Evolutionary conservation across 2,329 filamentous ascomycete genomes (phyloP).

Genomic region (Samsoniella hepiali): DNA sequence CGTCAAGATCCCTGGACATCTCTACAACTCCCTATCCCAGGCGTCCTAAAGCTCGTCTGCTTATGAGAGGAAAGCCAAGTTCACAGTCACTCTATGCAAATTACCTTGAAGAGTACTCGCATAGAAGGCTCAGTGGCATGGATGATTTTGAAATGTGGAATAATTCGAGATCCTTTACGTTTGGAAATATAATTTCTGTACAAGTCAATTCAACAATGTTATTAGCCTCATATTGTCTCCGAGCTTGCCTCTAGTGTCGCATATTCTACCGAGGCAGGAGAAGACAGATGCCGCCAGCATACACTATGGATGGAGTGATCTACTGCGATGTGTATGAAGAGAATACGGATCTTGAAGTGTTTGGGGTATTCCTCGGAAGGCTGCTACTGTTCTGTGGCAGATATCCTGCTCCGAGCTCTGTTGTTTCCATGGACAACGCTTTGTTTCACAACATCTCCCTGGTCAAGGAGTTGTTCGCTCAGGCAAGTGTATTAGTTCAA

Average conservation of each 20-base stretch:
- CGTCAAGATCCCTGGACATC: background rate
- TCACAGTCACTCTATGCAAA: background rate
- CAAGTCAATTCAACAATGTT: background rate
- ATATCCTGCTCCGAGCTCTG: background rate
- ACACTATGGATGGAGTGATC: background rate
- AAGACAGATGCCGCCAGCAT: background rate
- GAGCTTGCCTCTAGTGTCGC: no score
- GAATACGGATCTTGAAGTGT: background rate
- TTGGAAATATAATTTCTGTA: no score
- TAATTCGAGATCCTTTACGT: background rate
- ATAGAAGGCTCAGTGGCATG: background rate
- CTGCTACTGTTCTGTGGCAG: background rate
- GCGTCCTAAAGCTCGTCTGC: background rate
- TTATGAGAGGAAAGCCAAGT: background rate
- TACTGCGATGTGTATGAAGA: background rate
- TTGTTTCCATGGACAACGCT: background rate
- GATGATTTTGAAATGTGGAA: background rate
- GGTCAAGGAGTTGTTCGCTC: background rate
- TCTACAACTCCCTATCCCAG: background rate
- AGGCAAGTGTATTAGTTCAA: background rate
- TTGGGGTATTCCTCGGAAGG: background rate
- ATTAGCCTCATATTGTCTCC: background rate
- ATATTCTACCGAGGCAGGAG: no score
- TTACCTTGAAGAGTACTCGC: background rate
- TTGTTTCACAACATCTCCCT: background rate